A percentile compares a stretch with the other conserved stretches of the same genome.
phyloP scores from a whole-genome alignment of 1,284 basidiomycete genomes.

The Tilletia walkeri region DNA sequence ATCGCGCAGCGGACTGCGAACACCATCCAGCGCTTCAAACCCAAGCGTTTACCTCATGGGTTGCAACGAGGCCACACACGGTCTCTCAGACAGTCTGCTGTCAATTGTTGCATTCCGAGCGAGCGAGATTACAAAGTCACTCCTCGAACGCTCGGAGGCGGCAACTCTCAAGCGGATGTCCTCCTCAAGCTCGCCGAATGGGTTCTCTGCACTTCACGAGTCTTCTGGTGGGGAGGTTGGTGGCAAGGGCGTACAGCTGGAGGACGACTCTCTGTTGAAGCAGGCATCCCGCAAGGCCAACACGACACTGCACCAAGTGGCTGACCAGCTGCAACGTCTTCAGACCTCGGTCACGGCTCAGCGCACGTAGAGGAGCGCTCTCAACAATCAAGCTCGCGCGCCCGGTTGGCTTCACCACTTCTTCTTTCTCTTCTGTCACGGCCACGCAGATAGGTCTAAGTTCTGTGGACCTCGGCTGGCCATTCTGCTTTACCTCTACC shows the following conservation, averaged over 20 bases:
- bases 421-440: too few relatives aligned
- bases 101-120: slow-evolving; percentile 49
- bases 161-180: not conserved
- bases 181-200: too few relatives aligned
- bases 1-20: not conserved
- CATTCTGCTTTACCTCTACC: too few relatives aligned
- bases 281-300: not conserved
- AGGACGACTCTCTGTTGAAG: not conserved
- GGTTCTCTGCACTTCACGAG: not conserved
- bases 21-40: not conserved
- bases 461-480: too few relatives aligned
- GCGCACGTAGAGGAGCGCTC: too few relatives aligned
- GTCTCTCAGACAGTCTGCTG: slow-evolving; percentile 47
- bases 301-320: not conserved
- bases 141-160: slow-evolving; percentile 26
- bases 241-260: not conserved
- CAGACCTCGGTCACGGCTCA: slow-evolving; percentile 1
- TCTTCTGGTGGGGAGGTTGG: not conserved
- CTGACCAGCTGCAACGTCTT: not conserved
- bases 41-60: slow-evolving; percentile 45
- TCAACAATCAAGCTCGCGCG: too few relatives aligned
- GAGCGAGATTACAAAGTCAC: slow-evolving; percentile 41
- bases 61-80: slow-evolving; percentile 53
- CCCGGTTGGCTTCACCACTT: too few relatives aligned
- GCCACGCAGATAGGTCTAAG: too few relatives aligned